Evolutionary conservation across 2,329 filamentous ascomycete genomes (phyloP).

Genomic region (Xylariaceae sp.): DNA sequence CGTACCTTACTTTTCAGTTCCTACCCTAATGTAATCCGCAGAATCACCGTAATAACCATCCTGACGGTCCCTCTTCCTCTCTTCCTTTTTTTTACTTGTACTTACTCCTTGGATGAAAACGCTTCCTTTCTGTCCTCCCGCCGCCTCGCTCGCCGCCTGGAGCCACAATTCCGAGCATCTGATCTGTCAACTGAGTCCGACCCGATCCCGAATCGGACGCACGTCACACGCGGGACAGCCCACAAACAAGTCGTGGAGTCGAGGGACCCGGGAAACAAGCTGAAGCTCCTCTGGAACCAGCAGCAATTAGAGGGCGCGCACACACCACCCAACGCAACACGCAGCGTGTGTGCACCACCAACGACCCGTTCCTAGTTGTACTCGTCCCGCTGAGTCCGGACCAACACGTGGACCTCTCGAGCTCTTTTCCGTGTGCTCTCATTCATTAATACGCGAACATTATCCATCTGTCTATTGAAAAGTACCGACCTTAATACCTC

Average conservation of each 20-base stretch:
- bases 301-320: not conserved
- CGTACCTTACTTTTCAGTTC: conserved; percentile 10
- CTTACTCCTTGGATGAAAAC: conserved; percentile 4
- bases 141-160: conserved; percentile 7
- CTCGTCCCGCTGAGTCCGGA: conserved; percentile 1
- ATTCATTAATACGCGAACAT: not conserved
- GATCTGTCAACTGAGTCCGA: not conserved
- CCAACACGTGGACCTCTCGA: not conserved
- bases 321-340: not conserved
- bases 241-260: not conserved
- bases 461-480: not conserved
- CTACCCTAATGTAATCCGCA: not conserved
- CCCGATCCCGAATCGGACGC: conserved; percentile 3
- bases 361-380: conserved; percentile 8
- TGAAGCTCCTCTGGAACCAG: not conserved
- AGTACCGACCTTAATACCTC: no score
- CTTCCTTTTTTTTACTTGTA: conserved; percentile 8
- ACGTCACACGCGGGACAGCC: not conserved
- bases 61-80: conserved; percentile 10
- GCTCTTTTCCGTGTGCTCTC: not conserved
- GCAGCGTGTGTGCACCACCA: not conserved
- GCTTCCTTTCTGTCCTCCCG: conserved; percentile 4
- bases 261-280: conserved; percentile 13
- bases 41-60: not conserved
- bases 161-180: conserved; percentile 3